Conservation (phyloP, 306 rosid species). For the Trifolium dubium region DNA sequence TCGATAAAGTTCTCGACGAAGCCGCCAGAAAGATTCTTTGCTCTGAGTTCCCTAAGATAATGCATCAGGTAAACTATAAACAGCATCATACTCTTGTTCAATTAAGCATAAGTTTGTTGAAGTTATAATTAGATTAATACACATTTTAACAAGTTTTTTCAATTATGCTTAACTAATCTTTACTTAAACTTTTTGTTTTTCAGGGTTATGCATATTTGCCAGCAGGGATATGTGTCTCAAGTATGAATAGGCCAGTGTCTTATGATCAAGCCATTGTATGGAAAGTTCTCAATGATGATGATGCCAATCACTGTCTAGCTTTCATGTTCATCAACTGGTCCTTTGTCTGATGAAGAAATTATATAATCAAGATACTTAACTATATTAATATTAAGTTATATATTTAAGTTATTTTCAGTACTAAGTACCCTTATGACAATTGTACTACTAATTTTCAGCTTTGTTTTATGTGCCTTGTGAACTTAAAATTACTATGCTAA, state of each 20-base stretch:
- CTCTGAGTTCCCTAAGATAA: constrained; percentile 91
- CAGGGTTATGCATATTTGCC: constrained; percentile 92
- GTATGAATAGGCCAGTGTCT: constrained; percentile 89
- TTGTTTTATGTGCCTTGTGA: constrained; percentile 18
- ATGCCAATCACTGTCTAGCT: constrained; percentile 91
- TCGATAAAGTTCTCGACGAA: constrained; percentile 91
- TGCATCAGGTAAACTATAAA: constrained; percentile 72
- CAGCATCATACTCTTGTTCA: neutral
- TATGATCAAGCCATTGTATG: constrained; percentile 91
- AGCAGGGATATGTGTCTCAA: constrained; percentile 77
- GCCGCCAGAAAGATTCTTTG: constrained; percentile 85
- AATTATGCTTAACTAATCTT: too few relatives aligned
- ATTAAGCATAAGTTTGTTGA: too few relatives aligned
- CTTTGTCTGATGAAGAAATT: constrained; percentile 59
- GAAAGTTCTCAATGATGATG: constrained; percentile 91
- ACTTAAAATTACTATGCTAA: constrained; percentile 9
- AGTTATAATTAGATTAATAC: too few relatives aligned
- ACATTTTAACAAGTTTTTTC: too few relatives aligned
- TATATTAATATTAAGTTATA: neutral
- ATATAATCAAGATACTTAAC: constrained; percentile 17
- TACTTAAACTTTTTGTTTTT: neutral
- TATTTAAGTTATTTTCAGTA: constrained; percentile 43
- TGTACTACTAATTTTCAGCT: constrained; percentile 55
- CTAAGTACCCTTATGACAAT: constrained; percentile 35
- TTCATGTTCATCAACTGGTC: constrained; percentile 97